phyloP scores from a whole-genome alignment of 2,329 filamentous ascomycete genomes.

The Ambrosiella xylebori region DNA sequence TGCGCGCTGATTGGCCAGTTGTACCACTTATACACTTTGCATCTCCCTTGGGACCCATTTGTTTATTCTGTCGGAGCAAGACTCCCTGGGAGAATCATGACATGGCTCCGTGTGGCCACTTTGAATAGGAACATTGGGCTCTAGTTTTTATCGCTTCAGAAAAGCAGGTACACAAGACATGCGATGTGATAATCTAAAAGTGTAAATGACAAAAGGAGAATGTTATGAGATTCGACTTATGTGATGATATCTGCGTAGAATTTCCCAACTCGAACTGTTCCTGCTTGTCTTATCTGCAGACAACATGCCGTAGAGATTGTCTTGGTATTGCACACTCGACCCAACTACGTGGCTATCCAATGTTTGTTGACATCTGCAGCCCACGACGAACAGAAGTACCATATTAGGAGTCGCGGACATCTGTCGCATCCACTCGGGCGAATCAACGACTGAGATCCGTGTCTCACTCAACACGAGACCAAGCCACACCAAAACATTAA shows the following conservation, averaged over 20 bases:
- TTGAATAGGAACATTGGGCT: background rate
- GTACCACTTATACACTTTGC: slow-evolving; percentile 1
- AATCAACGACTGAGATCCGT: background rate
- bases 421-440: background rate
- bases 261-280: background rate
- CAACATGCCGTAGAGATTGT: background rate
- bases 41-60: background rate
- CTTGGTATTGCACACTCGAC: background rate
- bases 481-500: background rate
- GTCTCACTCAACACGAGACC: background rate
- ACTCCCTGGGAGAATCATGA: background rate
- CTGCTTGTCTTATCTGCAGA: background rate
- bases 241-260: too few relatives aligned
- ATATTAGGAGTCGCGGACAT: background rate
- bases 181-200: too few relatives aligned
- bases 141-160: background rate
- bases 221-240: too few relatives aligned
- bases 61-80: background rate
- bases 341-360: background rate
- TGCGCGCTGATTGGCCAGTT: background rate
- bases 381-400: background rate
- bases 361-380: background rate
- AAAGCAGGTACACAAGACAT: background rate
- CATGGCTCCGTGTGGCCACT: background rate
- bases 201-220: too few relatives aligned